A percentile compares a stretch with the other conserved stretches of the same genome.
phyloP scores from a whole-genome alignment of 495 filamentous ascomycete genomes.

The Hypoxylon subgilvum region DNA sequence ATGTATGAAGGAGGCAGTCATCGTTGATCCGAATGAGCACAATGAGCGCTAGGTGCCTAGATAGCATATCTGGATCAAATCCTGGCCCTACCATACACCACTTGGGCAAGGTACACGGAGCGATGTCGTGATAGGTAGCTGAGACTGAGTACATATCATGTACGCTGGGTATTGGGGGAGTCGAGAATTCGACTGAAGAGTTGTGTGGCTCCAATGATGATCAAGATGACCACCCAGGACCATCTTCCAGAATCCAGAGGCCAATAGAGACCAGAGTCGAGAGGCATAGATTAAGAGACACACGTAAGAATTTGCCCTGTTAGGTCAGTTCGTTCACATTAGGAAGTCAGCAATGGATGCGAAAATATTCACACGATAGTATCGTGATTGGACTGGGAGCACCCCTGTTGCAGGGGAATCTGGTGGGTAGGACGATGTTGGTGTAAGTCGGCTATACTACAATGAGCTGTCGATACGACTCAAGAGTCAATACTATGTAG shows the following conservation, averaged over 20 bases:
- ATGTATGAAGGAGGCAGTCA: too few relatives aligned
- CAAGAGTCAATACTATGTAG: conserved; percentile 7
- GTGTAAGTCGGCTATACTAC: conserved; percentile 9
- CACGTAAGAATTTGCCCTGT: conserved; percentile 25
- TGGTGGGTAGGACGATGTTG: conserved; percentile 34
- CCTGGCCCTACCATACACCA: too few relatives aligned
- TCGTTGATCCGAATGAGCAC: neutral
- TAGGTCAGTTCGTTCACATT: conserved; percentile 10
- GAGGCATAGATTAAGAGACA: conserved; percentile 20
- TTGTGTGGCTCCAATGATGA: neutral
- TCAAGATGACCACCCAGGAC: neutral
- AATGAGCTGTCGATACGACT: conserved; percentile 30
- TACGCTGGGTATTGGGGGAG: neutral
- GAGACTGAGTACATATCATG: neutral
- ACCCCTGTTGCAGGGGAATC: conserved; percentile 23
- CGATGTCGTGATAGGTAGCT: neutral
- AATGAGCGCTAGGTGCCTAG: neutral
- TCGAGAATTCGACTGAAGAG: conserved; percentile 1
- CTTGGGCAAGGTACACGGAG: too few relatives aligned
- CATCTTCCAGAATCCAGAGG: too few relatives aligned
- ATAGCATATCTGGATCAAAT: neutral
- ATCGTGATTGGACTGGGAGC: conserved; percentile 19
- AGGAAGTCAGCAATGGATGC: conserved; percentile 12
- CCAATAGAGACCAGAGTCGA: conserved; percentile 15
- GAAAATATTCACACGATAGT: neutral